Base-by-base conservation (phyloP, 768 basidiomycete genomes). In the Trametes punicea region DNA sequence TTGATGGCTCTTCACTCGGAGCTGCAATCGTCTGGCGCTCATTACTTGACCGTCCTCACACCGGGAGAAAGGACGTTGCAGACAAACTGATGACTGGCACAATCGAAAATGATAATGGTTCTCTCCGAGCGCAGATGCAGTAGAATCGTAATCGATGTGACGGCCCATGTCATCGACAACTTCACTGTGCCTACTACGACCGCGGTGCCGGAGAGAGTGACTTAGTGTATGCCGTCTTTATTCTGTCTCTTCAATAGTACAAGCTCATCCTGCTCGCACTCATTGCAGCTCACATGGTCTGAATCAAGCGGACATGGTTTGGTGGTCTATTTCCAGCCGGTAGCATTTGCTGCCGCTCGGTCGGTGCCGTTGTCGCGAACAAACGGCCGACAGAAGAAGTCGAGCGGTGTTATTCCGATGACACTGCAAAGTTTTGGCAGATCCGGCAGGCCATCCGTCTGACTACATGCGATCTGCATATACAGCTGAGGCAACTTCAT, bases 151-250 rank as follows among this genome's bases (percentile, higher is more conserved):
- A 87, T 84, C 44, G 87, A 88, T 63, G 82, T 88, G 76, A 70
- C 88, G 54, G 74, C 80, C 6, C 79, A 81, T 65, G 85, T 82
- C n/a, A 78, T 84, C 63, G 86, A 88, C 69, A 77, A 80, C 59
- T 70, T n/a, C n/a, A n/a, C 75, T 3, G 55, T 76, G 2, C 77
- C 79, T 55, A 64, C 77, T 25, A 85, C 84, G 15, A 70, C 86
- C 61, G 68, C 87, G 40, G 71, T 89, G 33, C 85, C 0, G 83
- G 81, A 16, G 85, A 88, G 67, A 75, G 83, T 38, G 85, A 87
- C 65, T 81, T 85, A 61, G 78, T 80, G 4, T 87, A 85, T 64
- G 80, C 81, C n/a, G 67, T 85, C 16, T 58, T 56, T 21, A 55
- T 47, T 15, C 47, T 64, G 3, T 18, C 27, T 2, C 45, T 58